phyloP scores from a whole-genome alignment of 257 asterid species.

The Ballota nigra region DNA sequence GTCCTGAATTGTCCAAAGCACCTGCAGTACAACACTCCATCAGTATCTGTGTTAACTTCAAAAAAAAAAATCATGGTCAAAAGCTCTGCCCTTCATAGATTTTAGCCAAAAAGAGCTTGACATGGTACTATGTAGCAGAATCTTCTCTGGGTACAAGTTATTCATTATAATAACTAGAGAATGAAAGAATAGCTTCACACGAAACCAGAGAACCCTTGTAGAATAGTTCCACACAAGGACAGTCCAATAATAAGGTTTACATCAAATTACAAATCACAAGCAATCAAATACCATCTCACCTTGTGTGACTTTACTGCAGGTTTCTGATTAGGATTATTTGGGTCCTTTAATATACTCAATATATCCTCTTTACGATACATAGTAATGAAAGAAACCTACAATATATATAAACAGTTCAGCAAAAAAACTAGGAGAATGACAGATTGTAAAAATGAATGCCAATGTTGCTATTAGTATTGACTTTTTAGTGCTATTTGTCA shows the following conservation, averaged over 20 bases:
- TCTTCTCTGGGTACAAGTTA: not conserved
- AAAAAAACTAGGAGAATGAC: not conserved
- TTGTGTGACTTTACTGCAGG: slow-evolving; percentile 78
- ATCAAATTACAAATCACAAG: not conserved
- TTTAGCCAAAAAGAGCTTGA: not conserved
- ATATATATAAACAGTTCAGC: slow-evolving; percentile 18
- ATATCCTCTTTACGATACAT: slow-evolving; percentile 96
- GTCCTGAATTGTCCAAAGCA: slow-evolving; percentile 92
- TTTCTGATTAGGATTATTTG: slow-evolving; percentile 57
- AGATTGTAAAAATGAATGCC: not conserved
- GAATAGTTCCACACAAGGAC: no score
- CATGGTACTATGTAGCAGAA: not conserved
- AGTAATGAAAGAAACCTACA: slow-evolving; percentile 80
- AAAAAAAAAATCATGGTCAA: not conserved
- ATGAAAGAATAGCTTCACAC: not conserved
- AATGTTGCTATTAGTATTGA: no score
- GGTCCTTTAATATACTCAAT: slow-evolving; percentile 71
- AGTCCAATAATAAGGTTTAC: not conserved
- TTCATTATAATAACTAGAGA: not conserved
- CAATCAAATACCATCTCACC: slow-evolving; percentile 38
- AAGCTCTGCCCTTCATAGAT: not conserved
- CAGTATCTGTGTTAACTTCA: slow-evolving; percentile 12
- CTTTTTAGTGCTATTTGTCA: no score
- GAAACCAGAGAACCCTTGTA: not conserved
- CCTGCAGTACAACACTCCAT: slow-evolving; percentile 47